Evolutionary conservation across 768 basidiomycete species (phyloP), one percentile per base, ranked within the genome.

Genomic region (Leccinum disarticulatum): DNA sequence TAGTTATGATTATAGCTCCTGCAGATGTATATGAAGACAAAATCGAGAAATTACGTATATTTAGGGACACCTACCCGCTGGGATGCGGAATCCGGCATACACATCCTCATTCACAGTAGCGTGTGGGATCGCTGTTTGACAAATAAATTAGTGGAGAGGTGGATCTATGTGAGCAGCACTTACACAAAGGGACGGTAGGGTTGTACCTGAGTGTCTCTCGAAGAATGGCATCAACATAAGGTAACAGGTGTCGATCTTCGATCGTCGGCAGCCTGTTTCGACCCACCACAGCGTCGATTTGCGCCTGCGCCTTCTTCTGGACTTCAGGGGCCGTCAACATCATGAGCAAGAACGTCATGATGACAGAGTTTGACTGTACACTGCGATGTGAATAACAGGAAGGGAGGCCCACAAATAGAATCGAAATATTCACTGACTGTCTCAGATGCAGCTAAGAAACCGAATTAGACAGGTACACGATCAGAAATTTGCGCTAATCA

Each of bases 31-130:
- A 25, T 69, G 17, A 59, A 22, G 17, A 31, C 7, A 15, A 11
- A 43, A 11, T 48, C 14, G 47, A 27, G 10, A 13, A 25, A 27
- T n/a, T 35, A 13, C 0, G 4, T 15, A 6, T 22, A 33, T 41
- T 43, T 22, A 43, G 33, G 14, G 11, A 6, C 13, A 27, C 53
- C 35, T 25, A 70, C 67, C 67, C 60, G 77, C 77, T 4, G 86
- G 85, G 51, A 87, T 87, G 8, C 77, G 68, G 57, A 80, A 81
- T n/a, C 79, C 77, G 33, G 73, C 70, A 59, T 80, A 82, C 6
- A 74, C 56, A 33, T 82, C 81, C 35, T 81, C 79, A 25, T 76
- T 60, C 1, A 77, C 77, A 7, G 66, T 55, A 22, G 64, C 55
- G 59, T 74, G 77, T 8, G 76, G 69, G 11, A 75, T 41, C 0